A percentile compares a stretch with the other conserved stretches of the same genome.
phyloP scores from a whole-genome alignment of 768 basidiomycete species.

The Agrocybe praecox region DNA sequence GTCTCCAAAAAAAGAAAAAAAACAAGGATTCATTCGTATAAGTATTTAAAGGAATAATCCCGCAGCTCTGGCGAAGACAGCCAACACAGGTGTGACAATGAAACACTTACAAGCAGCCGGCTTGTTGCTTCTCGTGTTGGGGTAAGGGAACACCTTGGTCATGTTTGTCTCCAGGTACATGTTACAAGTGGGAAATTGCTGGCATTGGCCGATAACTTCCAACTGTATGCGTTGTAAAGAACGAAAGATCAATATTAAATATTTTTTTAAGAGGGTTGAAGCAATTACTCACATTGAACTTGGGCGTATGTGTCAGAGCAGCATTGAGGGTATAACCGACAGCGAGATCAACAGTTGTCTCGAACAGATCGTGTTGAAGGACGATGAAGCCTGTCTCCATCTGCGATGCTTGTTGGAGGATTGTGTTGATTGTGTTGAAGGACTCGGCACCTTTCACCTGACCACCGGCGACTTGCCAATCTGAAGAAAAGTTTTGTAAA shows the following conservation, averaged over 20 bases:
- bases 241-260: no score
- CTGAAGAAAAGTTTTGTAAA: slow-evolving; percentile 41
- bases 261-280: no score
- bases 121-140: not conserved
- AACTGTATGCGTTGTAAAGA: slow-evolving; percentile 41
- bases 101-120: not conserved
- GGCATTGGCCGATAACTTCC: slow-evolving; percentile 80
- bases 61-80: not conserved
- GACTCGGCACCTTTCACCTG: slow-evolving; percentile 58
- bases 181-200: slow-evolving; percentile 49
- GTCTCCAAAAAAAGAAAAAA: no score
- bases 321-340: slow-evolving; percentile 82
- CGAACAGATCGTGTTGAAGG: slow-evolving; percentile 83
- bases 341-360: slow-evolving; percentile 88
- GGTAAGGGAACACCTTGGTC: not conserved
- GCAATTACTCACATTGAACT: slow-evolving; percentile 41
- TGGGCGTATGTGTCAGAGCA: slow-evolving; percentile 66
- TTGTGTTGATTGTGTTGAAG: slow-evolving; percentile 66
- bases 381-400: slow-evolving; percentile 69
- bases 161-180: not conserved
- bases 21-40: no score
- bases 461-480: slow-evolving; percentile 89
- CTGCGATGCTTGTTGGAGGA: slow-evolving; percentile 66
- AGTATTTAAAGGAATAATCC: no score
- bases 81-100: not conserved